Base-by-base conservation (phyloP, 2,329 filamentous ascomycete species). In the Samsoniella hepiali region DNA sequence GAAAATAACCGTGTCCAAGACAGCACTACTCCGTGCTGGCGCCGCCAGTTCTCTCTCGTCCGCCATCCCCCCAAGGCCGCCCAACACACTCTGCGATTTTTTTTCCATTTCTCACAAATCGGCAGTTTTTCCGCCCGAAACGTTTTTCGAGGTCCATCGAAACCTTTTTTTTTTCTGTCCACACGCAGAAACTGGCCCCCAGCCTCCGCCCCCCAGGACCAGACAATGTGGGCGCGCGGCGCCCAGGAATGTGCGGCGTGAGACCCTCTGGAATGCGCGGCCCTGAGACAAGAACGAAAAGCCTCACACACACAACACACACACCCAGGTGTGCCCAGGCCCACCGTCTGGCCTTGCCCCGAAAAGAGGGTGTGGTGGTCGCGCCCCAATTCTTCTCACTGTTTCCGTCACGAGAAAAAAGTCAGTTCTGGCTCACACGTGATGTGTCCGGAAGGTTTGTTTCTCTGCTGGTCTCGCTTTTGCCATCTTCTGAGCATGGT, bases 271-370 rank as follows among this genome's bases (percentile, higher is more conserved):
- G 56, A 59, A 59, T 63, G 62, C 64, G 55, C 61, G 65, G 67
- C 66, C 65, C 69, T 74, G 74, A 76, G 74, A 76, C 75, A 76
- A 74, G 72, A 72, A 71, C 72, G 71, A 74, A 67, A 67, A 57
- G 57, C 57, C 62, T 66, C 50, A 58, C 50, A 55, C 57, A 22
- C 22, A 22, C 22, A 22, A 22, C 22, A 22, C 22, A 22, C 22
- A 22, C 22, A 22, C 49, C 47, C 38, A 59, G 42, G 47, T 36
- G 38, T 22, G 22, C 22, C 50, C 58, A 62, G 58, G 58, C 58
- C 58, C 58, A 62, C 58, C 56, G 58, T 62, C 65, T 38, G 58
- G 11, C 38, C 38, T 58, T 58, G 54, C 65, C 70, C 47, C 61
- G 63, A 54, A 29, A 53, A 49, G 58, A 54, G 38, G 54, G 58